These are phyloP conservation scores for Trichoderma guizhouense DNA, from an alignment of 2,329 filamentous ascomycete species.

Conservation along the genomic window DNA sequence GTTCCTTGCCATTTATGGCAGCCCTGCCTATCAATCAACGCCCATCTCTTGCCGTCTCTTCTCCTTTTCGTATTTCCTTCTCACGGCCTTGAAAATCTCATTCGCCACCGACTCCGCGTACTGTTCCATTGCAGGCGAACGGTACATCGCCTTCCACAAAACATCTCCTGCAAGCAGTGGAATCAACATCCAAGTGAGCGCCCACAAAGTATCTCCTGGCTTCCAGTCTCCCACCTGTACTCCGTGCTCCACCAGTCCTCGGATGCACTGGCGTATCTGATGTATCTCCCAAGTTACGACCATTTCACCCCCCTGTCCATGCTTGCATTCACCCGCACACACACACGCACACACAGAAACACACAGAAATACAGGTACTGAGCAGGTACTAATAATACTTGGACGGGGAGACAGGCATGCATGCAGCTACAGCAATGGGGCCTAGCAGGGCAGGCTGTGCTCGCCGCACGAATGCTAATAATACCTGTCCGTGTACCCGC, in stretches of 20 bases:
- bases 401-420: background rate
- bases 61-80: background rate
- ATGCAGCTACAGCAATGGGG: background rate
- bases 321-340: background rate
- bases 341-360: background rate
- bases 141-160: background rate
- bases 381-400: background rate
- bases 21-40: background rate
- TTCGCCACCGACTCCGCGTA: background rate
- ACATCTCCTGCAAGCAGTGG: background rate
- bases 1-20: background rate
- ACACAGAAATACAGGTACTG: background rate
- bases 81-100: background rate
- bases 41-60: background rate
- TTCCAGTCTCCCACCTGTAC: background rate
- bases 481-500: background rate
- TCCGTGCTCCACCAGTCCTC: background rate
- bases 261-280: background rate
- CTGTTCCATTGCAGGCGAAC: background rate
- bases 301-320: background rate
- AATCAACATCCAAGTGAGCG: background rate
- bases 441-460: constrained; percentile 10
- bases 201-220: background rate
- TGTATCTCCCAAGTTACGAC: background rate
- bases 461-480: constrained; percentile 18